Conservation (phyloP, 306 rosid species). For the Cyamopsis tetragonoloba region DNA sequence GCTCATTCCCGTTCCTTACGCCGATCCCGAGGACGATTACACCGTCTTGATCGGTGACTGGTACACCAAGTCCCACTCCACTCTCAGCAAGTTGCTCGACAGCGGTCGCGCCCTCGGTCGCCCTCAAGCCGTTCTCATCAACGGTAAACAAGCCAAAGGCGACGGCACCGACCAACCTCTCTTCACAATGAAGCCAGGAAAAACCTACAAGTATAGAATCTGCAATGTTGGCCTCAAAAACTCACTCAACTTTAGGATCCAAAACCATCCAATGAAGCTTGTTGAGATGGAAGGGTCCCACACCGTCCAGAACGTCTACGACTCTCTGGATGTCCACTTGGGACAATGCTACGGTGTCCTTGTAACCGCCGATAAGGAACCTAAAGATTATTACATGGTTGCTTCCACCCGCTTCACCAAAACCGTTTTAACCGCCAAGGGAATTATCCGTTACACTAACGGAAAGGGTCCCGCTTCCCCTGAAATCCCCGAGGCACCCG, state of each 20-base stretch:
- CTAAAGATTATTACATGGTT: slow-evolving; percentile 68
- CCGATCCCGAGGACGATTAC: slow-evolving; percentile 81
- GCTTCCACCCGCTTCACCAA: slow-evolving; percentile 74
- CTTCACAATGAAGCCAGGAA: slow-evolving; percentile 67
- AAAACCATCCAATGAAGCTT: slow-evolving; percentile 56
- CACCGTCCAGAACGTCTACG: slow-evolving; percentile 58
- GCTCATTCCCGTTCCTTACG: slow-evolving; percentile 76
- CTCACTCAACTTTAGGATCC: slow-evolving; percentile 72
- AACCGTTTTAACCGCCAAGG: slow-evolving; percentile 35
- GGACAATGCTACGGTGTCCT: slow-evolving; percentile 68
- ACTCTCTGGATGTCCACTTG: slow-evolving; percentile 68
- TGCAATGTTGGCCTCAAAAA: slow-evolving; percentile 75
- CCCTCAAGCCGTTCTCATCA: slow-evolving; percentile 62
- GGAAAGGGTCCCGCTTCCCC: slow-evolving; percentile 58
- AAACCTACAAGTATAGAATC: slow-evolving; percentile 68
- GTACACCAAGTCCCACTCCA: slow-evolving; percentile 65
- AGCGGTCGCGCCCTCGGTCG: slow-evolving; percentile 54
- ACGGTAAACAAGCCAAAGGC: slow-evolving; percentile 59
- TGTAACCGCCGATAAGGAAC: slow-evolving; percentile 59
- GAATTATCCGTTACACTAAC: slow-evolving; percentile 43
- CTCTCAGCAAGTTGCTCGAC: slow-evolving; percentile 45
- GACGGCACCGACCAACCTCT: slow-evolving; percentile 61
- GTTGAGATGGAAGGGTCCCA: slow-evolving; percentile 95
- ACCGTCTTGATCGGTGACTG: slow-evolving; percentile 77
- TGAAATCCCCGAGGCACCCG: slow-evolving; percentile 50